phyloP scores from a whole-genome alignment of 257 asterid species.

The Capsicum chinense region DNA sequence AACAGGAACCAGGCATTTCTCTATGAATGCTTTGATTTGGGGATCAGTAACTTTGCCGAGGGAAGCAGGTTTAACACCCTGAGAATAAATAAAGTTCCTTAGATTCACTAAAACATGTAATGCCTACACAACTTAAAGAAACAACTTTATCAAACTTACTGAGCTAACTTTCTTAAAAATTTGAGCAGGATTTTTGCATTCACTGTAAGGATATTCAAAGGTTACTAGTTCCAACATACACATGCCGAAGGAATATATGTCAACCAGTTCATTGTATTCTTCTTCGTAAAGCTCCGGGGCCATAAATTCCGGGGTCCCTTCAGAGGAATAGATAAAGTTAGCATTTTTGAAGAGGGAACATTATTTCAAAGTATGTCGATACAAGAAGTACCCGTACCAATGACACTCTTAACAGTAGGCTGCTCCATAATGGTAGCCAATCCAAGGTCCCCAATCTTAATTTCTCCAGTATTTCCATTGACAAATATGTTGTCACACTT shows the following conservation, averaged over 20 bases:
- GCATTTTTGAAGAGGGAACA: not conserved
- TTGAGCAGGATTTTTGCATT: conserved; percentile 83
- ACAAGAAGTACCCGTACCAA: conserved; percentile 50
- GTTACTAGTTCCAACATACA: conserved; percentile 81
- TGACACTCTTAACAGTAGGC: conserved; percentile 76
- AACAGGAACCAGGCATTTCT: conserved; percentile 70
- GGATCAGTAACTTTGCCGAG: conserved; percentile 56
- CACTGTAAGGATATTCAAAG: conserved; percentile 74
- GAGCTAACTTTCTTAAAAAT: conserved; percentile 66
- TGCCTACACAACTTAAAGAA: not conserved
- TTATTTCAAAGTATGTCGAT: not conserved
- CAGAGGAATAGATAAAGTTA: conserved; percentile 19
- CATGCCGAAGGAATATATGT: conserved; percentile 81
- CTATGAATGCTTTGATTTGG: conserved; percentile 65
- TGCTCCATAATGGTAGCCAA: conserved; percentile 82
- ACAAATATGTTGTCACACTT: conserved; percentile 86
- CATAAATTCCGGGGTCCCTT: conserved; percentile 71
- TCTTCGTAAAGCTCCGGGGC: conserved; percentile 90
- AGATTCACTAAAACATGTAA: not conserved
- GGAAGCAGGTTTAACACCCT: conserved; percentile 81
- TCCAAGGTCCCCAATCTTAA: conserved; percentile 86
- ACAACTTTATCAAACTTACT: conserved; percentile 45
- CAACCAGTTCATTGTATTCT: conserved; percentile 77
- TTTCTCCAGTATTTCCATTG: conserved; percentile 81
- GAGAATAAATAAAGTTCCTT: conserved; percentile 21